These are phyloP conservation scores for Didymella lethalis DNA, from an alignment of 2,329 filamentous ascomycete species.

Conservation along the genomic window DNA sequence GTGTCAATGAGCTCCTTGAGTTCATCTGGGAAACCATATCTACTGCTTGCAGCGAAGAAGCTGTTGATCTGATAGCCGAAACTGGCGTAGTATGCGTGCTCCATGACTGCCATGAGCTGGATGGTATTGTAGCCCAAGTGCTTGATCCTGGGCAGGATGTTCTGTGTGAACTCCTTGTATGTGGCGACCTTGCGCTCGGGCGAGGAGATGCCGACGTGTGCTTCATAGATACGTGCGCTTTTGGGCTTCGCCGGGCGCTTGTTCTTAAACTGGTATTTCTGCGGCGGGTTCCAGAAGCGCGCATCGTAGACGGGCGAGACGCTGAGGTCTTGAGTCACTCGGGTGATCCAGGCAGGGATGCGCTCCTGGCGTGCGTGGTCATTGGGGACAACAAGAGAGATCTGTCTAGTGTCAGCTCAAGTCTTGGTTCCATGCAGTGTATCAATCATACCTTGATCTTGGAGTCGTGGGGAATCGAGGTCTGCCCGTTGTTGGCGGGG, in stretches of 20 bases:
- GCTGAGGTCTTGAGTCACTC: slow-evolving; percentile 89
- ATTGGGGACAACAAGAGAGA: slow-evolving; percentile 80
- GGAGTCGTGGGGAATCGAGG: slow-evolving; percentile 88
- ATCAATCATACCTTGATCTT: slow-evolving; percentile 81
- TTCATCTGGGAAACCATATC: slow-evolving; percentile 92
- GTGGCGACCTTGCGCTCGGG: slow-evolving; percentile 87
- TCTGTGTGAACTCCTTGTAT: slow-evolving; percentile 96
- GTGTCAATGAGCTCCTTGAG: slow-evolving; percentile 96
- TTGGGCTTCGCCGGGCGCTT: slow-evolving; percentile 79
- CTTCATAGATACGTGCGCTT: slow-evolving; percentile 94
- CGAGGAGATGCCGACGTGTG: slow-evolving; percentile 97
- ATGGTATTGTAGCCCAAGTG: slow-evolving; percentile 95
- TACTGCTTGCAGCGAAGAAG: slow-evolving; percentile 96
- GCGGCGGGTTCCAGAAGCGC: slow-evolving; percentile 94
- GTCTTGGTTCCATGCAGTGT: not conserved
- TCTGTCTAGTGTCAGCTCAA: slow-evolving; percentile 58
- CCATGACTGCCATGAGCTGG: slow-evolving; percentile 98
- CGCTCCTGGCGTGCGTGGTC: slow-evolving; percentile 82
- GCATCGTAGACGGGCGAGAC: slow-evolving; percentile 95
- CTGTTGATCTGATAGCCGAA: slow-evolving; percentile 99
- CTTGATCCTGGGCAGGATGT: slow-evolving; percentile 90
- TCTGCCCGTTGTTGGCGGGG: slow-evolving; percentile 74
- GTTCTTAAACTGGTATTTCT: slow-evolving; percentile 87
- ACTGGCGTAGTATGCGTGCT: slow-evolving; percentile 98
- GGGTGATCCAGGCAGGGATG: slow-evolving; percentile 95